Evolutionary conservation across 2,329 filamentous ascomycete species (phyloP).

Genomic region (Sclerotinia subarctica): DNA sequence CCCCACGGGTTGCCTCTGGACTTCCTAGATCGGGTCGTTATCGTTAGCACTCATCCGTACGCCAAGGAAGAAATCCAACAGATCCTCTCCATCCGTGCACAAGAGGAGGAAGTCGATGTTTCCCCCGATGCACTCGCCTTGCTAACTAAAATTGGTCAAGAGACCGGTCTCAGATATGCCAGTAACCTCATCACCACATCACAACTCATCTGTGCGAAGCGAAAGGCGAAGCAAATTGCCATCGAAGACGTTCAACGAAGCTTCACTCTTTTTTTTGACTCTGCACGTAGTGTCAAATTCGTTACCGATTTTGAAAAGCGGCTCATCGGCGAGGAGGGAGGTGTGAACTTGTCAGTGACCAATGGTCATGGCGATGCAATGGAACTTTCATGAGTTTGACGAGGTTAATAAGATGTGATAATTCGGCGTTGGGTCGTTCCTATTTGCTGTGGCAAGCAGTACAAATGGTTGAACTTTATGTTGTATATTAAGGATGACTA

Average conservation of each 20-base stretch:
- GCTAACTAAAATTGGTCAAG: slow-evolving; percentile 91
- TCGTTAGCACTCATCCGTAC: slow-evolving; percentile 91
- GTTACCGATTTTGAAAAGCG: slow-evolving; percentile 87
- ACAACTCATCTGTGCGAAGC: slow-evolving; percentile 81
- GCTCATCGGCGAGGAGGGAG: slow-evolving; percentile 83
- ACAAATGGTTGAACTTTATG: slow-evolving; percentile 14
- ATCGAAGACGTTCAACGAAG: slow-evolving; percentile 90
- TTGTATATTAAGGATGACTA: slow-evolving; percentile 21
- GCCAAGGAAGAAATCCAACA: slow-evolving; percentile 80
- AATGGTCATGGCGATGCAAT: slow-evolving; percentile 64
- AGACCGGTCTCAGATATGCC: slow-evolving; percentile 90
- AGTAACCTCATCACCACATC: slow-evolving; percentile 97
- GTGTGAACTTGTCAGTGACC: slow-evolving; percentile 64
- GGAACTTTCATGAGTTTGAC: slow-evolving; percentile 47
- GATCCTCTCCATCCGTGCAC: slow-evolving; percentile 86
- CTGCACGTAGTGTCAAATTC: slow-evolving; percentile 82
- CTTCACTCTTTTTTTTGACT: slow-evolving; percentile 92
- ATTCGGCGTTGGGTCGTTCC: slow-evolving; percentile 17
- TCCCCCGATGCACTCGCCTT: slow-evolving; percentile 86
- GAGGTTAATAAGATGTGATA: not conserved
- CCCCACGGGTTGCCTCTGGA: slow-evolving; percentile 93
- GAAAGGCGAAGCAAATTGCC: slow-evolving; percentile 76
- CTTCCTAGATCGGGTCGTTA: slow-evolving; percentile 93
- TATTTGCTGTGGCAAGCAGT: slow-evolving; percentile 14
- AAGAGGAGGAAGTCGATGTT: slow-evolving; percentile 93